Percentiles rank a stretch among this genome's conserved stretches.
Evolutionary conservation across 257 asterid species (phyloP).

Genomic region (Scutellaria baicalensis): DNA sequence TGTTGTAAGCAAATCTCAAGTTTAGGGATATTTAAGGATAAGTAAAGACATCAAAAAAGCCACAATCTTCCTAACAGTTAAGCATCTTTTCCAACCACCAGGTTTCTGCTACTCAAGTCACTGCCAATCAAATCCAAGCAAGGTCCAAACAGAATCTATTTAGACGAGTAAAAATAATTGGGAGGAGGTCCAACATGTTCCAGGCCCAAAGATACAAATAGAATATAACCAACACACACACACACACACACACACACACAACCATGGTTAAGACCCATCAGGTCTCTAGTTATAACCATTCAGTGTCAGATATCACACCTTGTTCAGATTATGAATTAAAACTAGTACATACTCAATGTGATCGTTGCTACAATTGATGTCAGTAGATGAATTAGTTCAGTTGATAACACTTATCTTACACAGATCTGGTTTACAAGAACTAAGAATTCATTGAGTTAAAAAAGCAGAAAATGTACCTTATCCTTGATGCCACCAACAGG

Average conservation of each 20-base stretch:
- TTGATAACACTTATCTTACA: neutral
- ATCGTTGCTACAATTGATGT: neutral
- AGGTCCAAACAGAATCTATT: neutral
- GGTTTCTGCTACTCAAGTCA: too few relatives aligned
- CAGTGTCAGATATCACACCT: neutral
- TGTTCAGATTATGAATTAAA: neutral
- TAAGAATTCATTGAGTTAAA: neutral
- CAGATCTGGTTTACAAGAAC: constrained; percentile 3
- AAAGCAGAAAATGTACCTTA: constrained; percentile 53
- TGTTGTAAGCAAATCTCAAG: neutral
- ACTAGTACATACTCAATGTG: neutral
- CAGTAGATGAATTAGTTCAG: neutral
- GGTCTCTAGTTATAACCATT: too few relatives aligned
- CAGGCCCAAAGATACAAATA: neutral
- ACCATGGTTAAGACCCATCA: too few relatives aligned
- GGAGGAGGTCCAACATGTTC: neutral
- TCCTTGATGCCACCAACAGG: constrained; percentile 99
- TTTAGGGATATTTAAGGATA: neutral
- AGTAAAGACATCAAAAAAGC: neutral
- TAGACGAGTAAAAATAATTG: neutral
- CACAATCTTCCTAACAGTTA: neutral
- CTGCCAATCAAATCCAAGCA: too few relatives aligned
- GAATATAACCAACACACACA: too few relatives aligned
- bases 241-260: too few relatives aligned
- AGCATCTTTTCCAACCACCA: neutral